Evolutionary conservation across 2,329 filamentous ascomycete genomes (phyloP).

Genomic region (Colletotrichum tropicale): DNA sequence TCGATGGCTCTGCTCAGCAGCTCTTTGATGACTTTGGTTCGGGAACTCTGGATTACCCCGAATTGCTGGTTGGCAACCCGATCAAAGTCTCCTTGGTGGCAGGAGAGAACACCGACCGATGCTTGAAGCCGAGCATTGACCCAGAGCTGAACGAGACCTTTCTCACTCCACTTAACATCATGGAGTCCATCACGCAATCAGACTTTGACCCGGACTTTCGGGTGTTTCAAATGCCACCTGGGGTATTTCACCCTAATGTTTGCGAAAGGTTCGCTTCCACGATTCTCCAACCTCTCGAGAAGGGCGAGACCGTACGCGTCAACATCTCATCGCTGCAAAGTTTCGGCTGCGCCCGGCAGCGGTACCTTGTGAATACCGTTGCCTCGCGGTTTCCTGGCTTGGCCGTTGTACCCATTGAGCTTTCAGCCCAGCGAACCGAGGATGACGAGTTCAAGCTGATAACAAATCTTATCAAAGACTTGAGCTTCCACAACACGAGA

Average conservation of each 20-base stretch:
- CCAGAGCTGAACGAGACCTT: background rate
- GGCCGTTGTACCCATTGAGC: background rate
- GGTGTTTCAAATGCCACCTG: background rate
- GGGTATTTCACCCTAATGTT: background rate
- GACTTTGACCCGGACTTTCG: background rate
- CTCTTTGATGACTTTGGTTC: background rate
- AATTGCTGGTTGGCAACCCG: background rate
- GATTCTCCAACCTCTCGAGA: background rate
- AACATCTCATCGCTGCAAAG: background rate
- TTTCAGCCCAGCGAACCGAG: background rate
- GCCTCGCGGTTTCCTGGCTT: background rate
- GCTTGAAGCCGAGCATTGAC: background rate
- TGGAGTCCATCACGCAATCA: background rate
- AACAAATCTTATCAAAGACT: background rate
- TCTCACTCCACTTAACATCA: background rate
- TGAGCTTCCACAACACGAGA: background rate
- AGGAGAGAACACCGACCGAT: background rate
- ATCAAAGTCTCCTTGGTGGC: background rate
- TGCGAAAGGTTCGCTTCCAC: background rate
- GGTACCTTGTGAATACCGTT: background rate
- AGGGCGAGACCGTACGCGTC: background rate
- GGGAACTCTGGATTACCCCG: background rate
- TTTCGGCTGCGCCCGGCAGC: background rate
- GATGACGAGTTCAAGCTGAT: background rate
- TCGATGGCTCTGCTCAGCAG: background rate